Conservation (phyloP, 768 basidiomycete genomes). For the Tylopilus intermedius region DNA sequence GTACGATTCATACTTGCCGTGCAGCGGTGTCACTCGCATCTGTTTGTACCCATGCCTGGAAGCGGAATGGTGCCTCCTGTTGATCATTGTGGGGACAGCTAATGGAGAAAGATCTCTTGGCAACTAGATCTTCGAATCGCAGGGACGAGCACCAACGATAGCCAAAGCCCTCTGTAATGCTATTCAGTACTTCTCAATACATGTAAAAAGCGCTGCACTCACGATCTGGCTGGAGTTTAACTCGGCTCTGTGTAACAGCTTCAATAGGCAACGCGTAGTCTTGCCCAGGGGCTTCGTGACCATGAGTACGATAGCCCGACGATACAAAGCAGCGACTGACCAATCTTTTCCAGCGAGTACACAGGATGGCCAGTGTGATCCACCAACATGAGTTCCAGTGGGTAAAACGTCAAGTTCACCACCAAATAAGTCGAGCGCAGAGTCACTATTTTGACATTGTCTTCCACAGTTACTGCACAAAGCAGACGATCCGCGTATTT, state of each 20-base stretch:
- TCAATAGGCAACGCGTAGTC: conserved; percentile 89
- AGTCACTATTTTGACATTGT: conserved; percentile 92
- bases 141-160: conserved; percentile 89
- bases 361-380: conserved; percentile 81
- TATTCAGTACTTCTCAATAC: conserved; percentile 2
- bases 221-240: conserved; percentile 92
- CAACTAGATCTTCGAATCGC: conserved; percentile 83
- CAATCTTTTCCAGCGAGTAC: conserved; percentile 78
- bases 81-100: conserved; percentile 80
- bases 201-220: conserved; percentile 26
- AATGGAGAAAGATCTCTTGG: conserved; percentile 65
- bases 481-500: conserved; percentile 76
- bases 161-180: conserved; percentile 79
- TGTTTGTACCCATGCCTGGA: conserved; percentile 86
- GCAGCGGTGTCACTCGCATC: conserved; percentile 52
- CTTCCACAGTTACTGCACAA: conserved; percentile 84
- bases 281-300: conserved; percentile 74
- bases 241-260: conserved; percentile 72
- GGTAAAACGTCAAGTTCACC: conserved; percentile 87
- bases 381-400: conserved; percentile 85
- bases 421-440: conserved; percentile 89
- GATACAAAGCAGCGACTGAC: conserved; percentile 32
- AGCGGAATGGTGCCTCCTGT: conserved; percentile 84
- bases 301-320: conserved; percentile 44
- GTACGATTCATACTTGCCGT: conserved; percentile 40